Base-by-base conservation (phyloP, 805 yeast species). In the Brettanomyces naardenensis region DNA sequence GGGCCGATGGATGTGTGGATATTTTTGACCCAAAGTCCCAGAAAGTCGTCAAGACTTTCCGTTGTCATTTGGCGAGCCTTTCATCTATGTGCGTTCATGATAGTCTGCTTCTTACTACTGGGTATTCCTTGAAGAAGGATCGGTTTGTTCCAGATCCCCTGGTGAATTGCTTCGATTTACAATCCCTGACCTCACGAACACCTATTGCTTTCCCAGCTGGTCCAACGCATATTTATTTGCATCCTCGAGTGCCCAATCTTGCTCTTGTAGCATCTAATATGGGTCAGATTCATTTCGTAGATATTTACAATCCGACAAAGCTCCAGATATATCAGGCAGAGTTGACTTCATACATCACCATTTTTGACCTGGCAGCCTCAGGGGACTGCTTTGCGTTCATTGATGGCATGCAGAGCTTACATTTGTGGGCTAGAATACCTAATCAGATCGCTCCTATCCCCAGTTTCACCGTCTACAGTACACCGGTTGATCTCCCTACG, bases 161-260 rank as follows among this genome's bases (percentile, higher is more conserved):
- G 44, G 88, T 90, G 17, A 80, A 80, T 46, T 77, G 87, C 17
- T 87, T 76, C 56, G 97, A 92, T 56, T 56, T 86, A 22, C 70
- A 94, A 44, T 72, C 77, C 40, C 66, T 84, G 74, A 71, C 74
- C 37, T 71, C 88, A 2, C 59, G 80, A 39, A 66, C 94, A 0
- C 96, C 97, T 3, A 68, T 90, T 6, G 76, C 96, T 4, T 87
- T 88, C 51, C 88, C 92, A 1, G 80, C 88, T 0, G 97, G 97
- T 10, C 96, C 97, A 1, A 70, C 83, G 7, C 83, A 73, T 53
- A 92, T 82, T 1, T 70, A 83, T 35, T 68, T 90, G 44, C 97
- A 90, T 61, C 97, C 97, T 5, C 81, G 83, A 43, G 54, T 88
- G 35, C 83, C 95, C 5, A 82, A 84, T 28, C 77, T 82, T 26